These are phyloP conservation scores for Amanita muscaria DNA, from an alignment of 768 basidiomycete species.

Conservation along the genomic window DNA sequence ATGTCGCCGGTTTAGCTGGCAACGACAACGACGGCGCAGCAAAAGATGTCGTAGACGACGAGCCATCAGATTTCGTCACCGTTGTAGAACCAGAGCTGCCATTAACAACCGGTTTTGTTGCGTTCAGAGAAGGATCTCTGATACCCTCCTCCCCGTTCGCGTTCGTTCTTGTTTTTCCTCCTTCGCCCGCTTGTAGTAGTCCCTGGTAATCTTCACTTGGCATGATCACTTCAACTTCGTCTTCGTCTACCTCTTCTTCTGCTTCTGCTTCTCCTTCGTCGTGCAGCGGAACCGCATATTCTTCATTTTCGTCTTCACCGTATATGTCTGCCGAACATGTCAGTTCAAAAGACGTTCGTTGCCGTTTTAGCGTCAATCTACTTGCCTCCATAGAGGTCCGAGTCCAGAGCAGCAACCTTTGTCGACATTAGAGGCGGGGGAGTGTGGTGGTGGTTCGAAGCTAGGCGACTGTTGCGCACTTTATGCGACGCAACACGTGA, in stretches of 20 bases:
- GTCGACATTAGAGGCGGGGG: not conserved
- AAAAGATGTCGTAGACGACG: not conserved
- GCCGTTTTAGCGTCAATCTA: constrained; percentile 20
- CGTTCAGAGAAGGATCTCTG: no score
- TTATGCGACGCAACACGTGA: constrained; percentile 3
- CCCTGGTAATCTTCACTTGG: not conserved
- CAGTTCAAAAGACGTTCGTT: constrained; percentile 13
- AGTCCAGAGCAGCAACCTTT: constrained; percentile 18
- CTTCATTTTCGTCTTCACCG: constrained; percentile 42
- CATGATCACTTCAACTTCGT: not conserved
- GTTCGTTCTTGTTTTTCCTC: constrained; percentile 3
- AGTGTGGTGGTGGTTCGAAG: not conserved
- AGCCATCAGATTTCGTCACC: constrained; percentile 1
- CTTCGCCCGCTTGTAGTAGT: not conserved
- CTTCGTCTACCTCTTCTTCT: constrained; percentile 12
- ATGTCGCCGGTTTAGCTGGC: constrained; percentile 21
- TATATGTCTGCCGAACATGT: constrained; percentile 40
- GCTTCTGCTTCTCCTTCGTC: constrained; percentile 23
- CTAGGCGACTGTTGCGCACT: not conserved
- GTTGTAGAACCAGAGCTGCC: not conserved
- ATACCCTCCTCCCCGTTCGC: constrained; percentile 6
- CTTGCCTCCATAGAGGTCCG: constrained; percentile 30
- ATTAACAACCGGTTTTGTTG: no score
- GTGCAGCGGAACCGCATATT: constrained; percentile 21
- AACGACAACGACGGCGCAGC: constrained; percentile 17